Conservation (phyloP, 2,329 filamentous ascomycete species). For the Epichloe aotearoae region DNA sequence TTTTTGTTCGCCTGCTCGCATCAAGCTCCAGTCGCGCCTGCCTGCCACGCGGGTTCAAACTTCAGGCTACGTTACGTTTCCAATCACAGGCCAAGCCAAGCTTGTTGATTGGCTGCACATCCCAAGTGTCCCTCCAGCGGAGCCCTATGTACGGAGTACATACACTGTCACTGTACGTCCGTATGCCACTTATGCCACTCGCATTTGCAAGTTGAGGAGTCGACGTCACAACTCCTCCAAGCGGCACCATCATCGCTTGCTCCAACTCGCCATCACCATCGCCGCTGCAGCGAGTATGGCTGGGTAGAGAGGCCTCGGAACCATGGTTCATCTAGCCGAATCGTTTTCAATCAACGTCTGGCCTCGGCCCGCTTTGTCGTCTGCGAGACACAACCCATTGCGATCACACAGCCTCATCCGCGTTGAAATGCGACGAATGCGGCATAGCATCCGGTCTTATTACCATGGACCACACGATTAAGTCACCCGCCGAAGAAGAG, state of each 20-base stretch:
- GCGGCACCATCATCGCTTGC: too few species aligned
- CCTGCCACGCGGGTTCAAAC: neutral
- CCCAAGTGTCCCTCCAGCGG: too few species aligned
- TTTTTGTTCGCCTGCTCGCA: neutral
- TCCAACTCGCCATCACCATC: neutral
- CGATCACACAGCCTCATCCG: neutral
- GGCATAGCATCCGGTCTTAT: constrained; percentile 4
- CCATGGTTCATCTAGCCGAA: neutral
- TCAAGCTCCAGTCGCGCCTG: neutral
- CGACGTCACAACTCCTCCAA: neutral
- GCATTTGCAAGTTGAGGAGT: neutral
- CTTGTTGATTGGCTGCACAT: neutral
- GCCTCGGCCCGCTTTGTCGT: neutral
- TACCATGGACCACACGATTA: constrained; percentile 18
- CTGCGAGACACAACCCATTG: neutral
- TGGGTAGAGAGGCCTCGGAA: neutral
- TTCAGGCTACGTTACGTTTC: constrained; percentile 12
- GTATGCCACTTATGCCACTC: neutral
- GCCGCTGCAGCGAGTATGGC: neutral
- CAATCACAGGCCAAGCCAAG: neutral
- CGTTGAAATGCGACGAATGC: constrained; percentile 17
- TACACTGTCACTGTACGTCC: too few species aligned
- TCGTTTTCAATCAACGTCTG: neutral
- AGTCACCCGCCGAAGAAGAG: constrained; percentile 19
- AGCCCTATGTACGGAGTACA: too few species aligned